Evolutionary conservation across 2,329 filamentous ascomycete genomes (phyloP), one percentile per base, ranked within the genome.

Genomic region (Exophiala sp.): DNA sequence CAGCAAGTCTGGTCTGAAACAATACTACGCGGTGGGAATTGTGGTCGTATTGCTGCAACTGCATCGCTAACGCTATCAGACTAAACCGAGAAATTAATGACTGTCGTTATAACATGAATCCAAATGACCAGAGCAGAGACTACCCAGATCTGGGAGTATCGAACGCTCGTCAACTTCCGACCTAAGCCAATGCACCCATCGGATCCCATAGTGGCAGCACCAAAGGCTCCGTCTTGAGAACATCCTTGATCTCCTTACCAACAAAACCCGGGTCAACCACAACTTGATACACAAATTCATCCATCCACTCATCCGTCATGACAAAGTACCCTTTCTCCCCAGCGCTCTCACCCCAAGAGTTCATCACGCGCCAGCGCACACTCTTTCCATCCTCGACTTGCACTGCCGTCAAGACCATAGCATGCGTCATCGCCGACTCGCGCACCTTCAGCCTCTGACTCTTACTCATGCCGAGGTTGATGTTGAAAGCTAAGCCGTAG

Each of bases 341-440:
- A 0, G 79, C 80, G 0, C 66, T 73, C 38, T 82, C 78, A 10
- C 87, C 88, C 90, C 90, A 95, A 52, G 83, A 87, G 68, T 95
- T 95, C 78, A 95, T 87, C 5, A 95, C 89, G 50, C 89, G 77
- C 91, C 91, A 96, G 41, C 90, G 76, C 1, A 90, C 81, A 2
- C 83, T 78, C 69, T 83, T 80, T 9, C 58, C 61, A 55, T 82
- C 72, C 24, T 88, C 85, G 2, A 95, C 69, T 66, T 96, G 90
- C 42, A 95, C 91, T 1, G 83, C 91, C 2, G 89, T 95, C 58
- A 96, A 72, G 0, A 95, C 89, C 91, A 95, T 95, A 3, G 91
- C 91, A 65, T 95, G 91, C 1, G 90, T 95, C 90, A 96, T 95
- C 47, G 82, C 79, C 50, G 82, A 86, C 72, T 95, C 90, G 9